Evolutionary conservation across 2,329 filamentous ascomycete genomes (phyloP).

Genomic region (Iodosphaeria phyllophila): DNA sequence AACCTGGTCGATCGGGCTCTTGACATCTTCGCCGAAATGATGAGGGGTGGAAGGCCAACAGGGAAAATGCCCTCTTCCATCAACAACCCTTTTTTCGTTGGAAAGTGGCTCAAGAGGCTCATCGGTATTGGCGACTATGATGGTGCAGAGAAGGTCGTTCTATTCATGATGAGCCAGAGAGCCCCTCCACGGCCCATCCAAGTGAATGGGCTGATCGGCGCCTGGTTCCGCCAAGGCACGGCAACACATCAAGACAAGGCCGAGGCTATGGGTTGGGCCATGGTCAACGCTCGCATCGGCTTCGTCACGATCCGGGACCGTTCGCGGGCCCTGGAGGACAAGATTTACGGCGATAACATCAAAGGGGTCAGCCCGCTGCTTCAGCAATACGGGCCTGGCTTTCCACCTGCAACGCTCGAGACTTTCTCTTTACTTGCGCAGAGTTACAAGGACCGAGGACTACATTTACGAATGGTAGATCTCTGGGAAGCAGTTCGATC

Average conservation of each 20-base stretch:
- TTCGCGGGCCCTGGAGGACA: constrained; percentile 8
- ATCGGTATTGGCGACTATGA: constrained; percentile 54
- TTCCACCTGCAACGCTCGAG: constrained; percentile 49
- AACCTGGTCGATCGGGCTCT: constrained; percentile 49
- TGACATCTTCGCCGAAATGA: constrained; percentile 76
- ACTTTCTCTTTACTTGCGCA: constrained; percentile 61
- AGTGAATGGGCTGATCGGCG: constrained; percentile 65
- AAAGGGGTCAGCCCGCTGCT: too few species aligned
- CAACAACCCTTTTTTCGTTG: constrained; percentile 65
- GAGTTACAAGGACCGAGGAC: constrained; percentile 45
- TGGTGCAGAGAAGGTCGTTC: constrained; percentile 52
- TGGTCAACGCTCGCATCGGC: constrained; percentile 51
- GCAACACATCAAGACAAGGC: constrained; percentile 37
- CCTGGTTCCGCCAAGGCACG: constrained; percentile 49
- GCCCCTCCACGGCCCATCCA: constrained; percentile 55
- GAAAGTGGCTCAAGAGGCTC: constrained; percentile 74
- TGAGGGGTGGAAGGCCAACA: constrained; percentile 49
- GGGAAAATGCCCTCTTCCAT: too few species aligned
- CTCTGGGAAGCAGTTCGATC: constrained; percentile 43
- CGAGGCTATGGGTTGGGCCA: constrained; percentile 53
- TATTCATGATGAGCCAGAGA: constrained; percentile 54
- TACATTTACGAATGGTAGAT: constrained; percentile 35
- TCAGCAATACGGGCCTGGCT: constrained; percentile 14
- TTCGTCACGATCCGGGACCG: constrained; percentile 32
- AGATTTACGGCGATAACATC: too few species aligned